Evolutionary conservation across 176 grass and related monocot genomes (phyloP), one percentile per base, ranked within the genome.

Genomic region (Eremochloa ophiuroides): DNA sequence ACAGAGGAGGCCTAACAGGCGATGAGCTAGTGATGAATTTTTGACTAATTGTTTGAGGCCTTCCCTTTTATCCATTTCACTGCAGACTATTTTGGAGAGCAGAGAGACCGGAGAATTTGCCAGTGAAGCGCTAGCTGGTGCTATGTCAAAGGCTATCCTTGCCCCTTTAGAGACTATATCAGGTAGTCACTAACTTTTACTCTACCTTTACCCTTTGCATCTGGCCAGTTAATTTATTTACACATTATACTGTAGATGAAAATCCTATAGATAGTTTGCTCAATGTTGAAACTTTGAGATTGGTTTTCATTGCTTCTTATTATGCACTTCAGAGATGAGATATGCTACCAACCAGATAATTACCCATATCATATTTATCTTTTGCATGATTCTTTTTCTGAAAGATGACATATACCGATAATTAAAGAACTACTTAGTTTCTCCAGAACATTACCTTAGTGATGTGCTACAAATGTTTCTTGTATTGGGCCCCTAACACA

Each of bases 111-210:
- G 85, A 74, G 93, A 97, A 82, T 89, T 97, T 77, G 68, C 91
- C 10, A 97, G 94, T 50, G 89, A 92, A 31, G 94, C 92, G 8
- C 84, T 97, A 69, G 87, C 92, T 75, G 94, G 94, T 77, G 92
- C 94, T 50, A 97, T 92, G 90, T 83, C 94, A 42, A 97, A 97
- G 88, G 92, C 92, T 75, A 71, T 97, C 81, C 89, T 97, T 66
- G 92, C 92, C 11, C 94, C 94, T 28, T 78, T 97, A 8, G 94
- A 97, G 75, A 97, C 94, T 43, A 64, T n/a, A n/a, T 98, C 71
- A 91, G 90, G 93, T 95, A 59, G 25, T 63, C 48, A 28, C 25
- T 67, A 48, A 23, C 43, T 83, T 55, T 18, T 23, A 76, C 62
- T 58, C 17, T 69, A 39, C 17, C 9, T 80, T 68, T 41, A 40